Base-by-base conservation (phyloP, 176 grass and related monocot species). In the Elymus sibiricus region DNA sequence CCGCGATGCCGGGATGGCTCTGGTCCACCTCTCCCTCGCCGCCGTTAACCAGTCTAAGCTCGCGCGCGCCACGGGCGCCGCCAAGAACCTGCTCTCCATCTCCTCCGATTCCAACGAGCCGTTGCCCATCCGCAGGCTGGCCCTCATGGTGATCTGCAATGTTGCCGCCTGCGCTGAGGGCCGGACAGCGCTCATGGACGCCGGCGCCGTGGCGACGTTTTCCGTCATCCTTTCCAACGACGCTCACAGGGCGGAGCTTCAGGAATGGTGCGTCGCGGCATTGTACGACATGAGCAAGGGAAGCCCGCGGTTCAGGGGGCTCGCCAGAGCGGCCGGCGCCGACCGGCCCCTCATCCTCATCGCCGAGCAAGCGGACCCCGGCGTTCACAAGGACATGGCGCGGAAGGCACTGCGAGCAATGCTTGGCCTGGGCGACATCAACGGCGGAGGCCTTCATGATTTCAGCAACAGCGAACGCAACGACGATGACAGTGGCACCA, bases 141-240 rank as follows among this genome's bases (percentile, higher is more conserved):
- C 95, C 40, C 88, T 98, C 89, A 93, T 98, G 95, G 80, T 95
- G 76, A 14, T 85, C 11, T 92, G 95, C 74, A 93, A 98, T 46
- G 64, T 98, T 51, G 91, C 89, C n/a, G 82, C 64, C 2, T 87
- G 89, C 87, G 53, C 58, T 2, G 95, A 95, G 26, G 95, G 93
- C 12, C 81, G 87, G 79, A 81, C 87, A 7, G 87, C 89, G 27
- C 88, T 95, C 28, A 88, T 98, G 91, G 93, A 98, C 73, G 76
- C 90, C 1, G 89, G 85, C 25, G 95, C 91, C 8, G 87, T 93
- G 17, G 81, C 66, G 1, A 22, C 79, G 64, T 81, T 85, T 7
- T 62, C 89, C 37, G 83, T 53, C 32, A 87, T 98, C 74, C 87
- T 98, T 14, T 76, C 25, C 32, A 24, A 42, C 61, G 47, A 63